These are phyloP conservation scores for Leucosporidium creatinivorum DNA, from an alignment of 768 basidiomycete species.

Conservation along the genomic window DNA sequence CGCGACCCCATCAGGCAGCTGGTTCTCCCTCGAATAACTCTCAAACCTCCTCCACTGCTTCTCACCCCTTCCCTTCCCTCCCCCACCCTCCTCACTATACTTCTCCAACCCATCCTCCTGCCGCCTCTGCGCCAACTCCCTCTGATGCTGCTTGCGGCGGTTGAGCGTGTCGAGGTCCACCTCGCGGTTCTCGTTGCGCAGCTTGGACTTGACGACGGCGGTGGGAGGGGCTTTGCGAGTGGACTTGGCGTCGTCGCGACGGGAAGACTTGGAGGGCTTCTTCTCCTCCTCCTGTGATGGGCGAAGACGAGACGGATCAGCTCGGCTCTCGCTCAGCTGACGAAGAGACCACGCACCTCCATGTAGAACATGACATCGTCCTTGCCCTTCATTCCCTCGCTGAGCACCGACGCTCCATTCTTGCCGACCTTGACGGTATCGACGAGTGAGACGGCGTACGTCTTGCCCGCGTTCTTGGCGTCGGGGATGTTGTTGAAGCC, in stretches of 20 bases:
- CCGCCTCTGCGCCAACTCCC: constrained; percentile 64
- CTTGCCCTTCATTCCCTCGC: constrained; percentile 71
- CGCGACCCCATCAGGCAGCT: constrained; percentile 75
- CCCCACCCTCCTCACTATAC: constrained; percentile 70
- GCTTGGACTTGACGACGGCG: constrained; percentile 70
- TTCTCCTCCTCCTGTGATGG: constrained; percentile 51
- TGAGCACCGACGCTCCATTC: constrained; percentile 48
- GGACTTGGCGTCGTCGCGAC: constrained; percentile 42
- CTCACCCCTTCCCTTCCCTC: constrained; percentile 68
- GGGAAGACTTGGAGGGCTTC: constrained; percentile 46
- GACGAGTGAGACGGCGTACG: constrained; percentile 77
- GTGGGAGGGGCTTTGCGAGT: constrained; percentile 35
- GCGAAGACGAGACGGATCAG: background rate
- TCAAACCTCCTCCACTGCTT: constrained; percentile 94
- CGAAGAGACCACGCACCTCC: constrained; percentile 22
- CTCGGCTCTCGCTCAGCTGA: too few relatives aligned
- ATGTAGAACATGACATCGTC: constrained; percentile 83
- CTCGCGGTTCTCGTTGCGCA: constrained; percentile 77
- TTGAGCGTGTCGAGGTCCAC: constrained; percentile 67
- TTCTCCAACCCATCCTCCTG: constrained; percentile 73
- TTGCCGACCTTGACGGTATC: constrained; percentile 77
- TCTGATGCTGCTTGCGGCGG: constrained; percentile 79
- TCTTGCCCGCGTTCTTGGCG: constrained; percentile 47
- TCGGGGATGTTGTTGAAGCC: constrained; percentile 80
- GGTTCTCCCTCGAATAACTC: constrained; percentile 91